A percentile compares a stretch with the other conserved stretches of the same genome.
These are phyloP conservation scores for Suillus subalutaceus DNA, from an alignment of 768 basidiomycete species.

Conservation along the genomic window DNA sequence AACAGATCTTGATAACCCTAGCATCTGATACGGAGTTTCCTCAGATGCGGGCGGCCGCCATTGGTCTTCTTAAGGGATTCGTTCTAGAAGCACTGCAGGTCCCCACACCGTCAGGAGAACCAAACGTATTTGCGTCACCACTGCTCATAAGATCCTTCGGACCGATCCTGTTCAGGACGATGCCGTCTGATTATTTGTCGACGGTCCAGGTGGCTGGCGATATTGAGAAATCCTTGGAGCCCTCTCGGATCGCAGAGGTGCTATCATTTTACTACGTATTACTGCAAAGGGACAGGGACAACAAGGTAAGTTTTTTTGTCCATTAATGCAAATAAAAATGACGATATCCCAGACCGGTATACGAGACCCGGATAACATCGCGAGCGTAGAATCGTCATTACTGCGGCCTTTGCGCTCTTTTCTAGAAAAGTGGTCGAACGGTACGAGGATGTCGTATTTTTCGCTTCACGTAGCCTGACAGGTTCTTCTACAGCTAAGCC, in stretches of 20 bases:
- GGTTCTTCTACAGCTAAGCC: not conserved
- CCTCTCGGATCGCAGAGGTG: conserved; percentile 64
- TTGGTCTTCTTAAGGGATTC: conserved; percentile 71
- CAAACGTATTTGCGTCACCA: conserved; percentile 56
- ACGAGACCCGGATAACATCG: conserved; percentile 45
- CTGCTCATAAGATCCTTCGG: conserved; percentile 61
- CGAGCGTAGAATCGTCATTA: conserved; percentile 46
- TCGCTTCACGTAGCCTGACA: not conserved
- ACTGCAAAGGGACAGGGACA: conserved; percentile 56
- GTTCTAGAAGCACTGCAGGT: conserved; percentile 53
- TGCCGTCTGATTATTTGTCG: conserved; percentile 55
- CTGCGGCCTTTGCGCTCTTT: conserved; percentile 46
- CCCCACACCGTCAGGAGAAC: conserved; percentile 16
- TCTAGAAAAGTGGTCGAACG: conserved; percentile 37
- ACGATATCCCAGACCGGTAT: conserved; percentile 49
- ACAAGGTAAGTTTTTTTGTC: conserved; percentile 44
- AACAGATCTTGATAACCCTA: conserved; percentile 60
- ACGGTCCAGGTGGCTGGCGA: conserved; percentile 41
- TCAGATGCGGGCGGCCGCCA: conserved; percentile 69
- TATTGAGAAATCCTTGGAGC: conserved; percentile 58
- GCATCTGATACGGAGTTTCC: conserved; percentile 52
- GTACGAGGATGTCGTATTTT: conserved; percentile 22
- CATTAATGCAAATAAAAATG: conserved; percentile 1
- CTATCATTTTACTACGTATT: conserved; percentile 72
- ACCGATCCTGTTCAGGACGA: conserved; percentile 57